A percentile compares a stretch with the other conserved stretches of the same genome.
Evolutionary conservation across 148 eudicot genomes (phyloP).

Genomic region (Arctostaphylos glauca): DNA sequence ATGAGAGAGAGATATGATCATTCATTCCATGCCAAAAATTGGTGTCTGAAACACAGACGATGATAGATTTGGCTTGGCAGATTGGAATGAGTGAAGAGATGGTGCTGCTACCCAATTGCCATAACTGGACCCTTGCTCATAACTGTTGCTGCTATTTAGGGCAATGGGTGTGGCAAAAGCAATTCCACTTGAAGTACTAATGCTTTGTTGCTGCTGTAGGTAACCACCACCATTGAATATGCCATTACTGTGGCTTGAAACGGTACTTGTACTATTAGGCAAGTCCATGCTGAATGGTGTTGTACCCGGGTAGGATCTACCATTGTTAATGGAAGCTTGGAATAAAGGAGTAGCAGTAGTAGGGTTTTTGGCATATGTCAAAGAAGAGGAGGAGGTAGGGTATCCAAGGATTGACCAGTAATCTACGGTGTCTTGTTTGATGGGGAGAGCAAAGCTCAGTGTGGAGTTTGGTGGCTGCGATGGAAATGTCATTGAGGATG

Average conservation of each 20-base stretch:
- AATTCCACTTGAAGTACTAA: constrained; percentile 5
- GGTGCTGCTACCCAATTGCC: constrained; percentile 47
- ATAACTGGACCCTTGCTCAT: constrained; percentile 22
- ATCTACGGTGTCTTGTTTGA: constrained; percentile 32
- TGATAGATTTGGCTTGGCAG: constrained; percentile 31
- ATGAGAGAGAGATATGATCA: neutral
- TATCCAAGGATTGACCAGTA: constrained; percentile 37
- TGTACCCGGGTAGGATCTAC: constrained; percentile 8
- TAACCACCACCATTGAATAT: constrained; percentile 23
- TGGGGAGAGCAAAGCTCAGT: constrained; percentile 35
- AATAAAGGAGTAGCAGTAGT: neutral
- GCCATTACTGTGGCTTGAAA: constrained; percentile 17
- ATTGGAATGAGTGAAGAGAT: constrained; percentile 35
- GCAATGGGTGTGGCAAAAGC: constrained; percentile 28
- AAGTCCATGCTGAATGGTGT: constrained; percentile 31
- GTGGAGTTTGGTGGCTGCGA: constrained; percentile 21
- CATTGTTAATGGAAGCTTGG: constrained; percentile 10
- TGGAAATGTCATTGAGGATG: constrained; percentile 19
- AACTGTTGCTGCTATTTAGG: constrained; percentile 15
- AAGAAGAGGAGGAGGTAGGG: constrained; percentile 7
- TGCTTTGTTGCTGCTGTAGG: constrained; percentile 29
- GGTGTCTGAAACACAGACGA: constrained; percentile 52
- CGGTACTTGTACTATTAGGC: neutral
- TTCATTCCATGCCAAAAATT: constrained; percentile 74
- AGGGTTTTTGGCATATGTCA: constrained; percentile 7